Conservation (phyloP, 495 filamentous ascomycete species). For the Aeminium ludgeri region DNA sequence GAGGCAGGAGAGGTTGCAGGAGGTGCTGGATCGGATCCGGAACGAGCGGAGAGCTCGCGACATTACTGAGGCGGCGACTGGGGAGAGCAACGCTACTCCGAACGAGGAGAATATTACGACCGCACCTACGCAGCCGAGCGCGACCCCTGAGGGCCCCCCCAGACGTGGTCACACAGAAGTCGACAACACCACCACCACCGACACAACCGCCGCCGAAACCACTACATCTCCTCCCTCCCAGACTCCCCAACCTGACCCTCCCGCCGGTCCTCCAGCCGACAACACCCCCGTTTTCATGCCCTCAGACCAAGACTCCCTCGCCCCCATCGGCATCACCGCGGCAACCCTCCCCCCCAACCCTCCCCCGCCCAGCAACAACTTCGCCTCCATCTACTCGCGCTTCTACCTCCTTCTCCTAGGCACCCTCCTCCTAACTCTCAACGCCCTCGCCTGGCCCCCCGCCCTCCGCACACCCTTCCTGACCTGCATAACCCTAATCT, state of each 20-base stretch:
- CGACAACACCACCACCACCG: not conserved
- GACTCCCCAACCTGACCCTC: slow-evolving; percentile 30
- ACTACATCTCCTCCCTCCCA: slow-evolving; percentile 15
- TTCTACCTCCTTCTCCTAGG: slow-evolving; percentile 57
- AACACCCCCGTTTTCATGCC: slow-evolving; percentile 59
- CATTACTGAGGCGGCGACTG: no score
- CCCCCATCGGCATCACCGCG: slow-evolving; percentile 30
- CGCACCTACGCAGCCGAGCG: not conserved
- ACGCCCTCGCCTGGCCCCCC: slow-evolving; percentile 58
- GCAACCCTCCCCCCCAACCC: slow-evolving; percentile 7
- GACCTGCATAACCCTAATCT: slow-evolving; percentile 47
- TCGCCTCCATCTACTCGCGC: slow-evolving; percentile 61
- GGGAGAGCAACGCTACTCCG: no score
- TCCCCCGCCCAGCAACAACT: slow-evolving; percentile 22
- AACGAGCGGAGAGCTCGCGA: slow-evolving; percentile 2
- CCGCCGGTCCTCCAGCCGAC: no score
- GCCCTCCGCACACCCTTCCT: slow-evolving; percentile 52
- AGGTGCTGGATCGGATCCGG: slow-evolving; percentile 1
- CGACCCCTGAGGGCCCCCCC: no score
- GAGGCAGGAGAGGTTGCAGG: slow-evolving; percentile 9
- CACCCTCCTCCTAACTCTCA: slow-evolving; percentile 56
- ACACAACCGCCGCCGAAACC: not conserved
- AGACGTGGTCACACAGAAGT: no score
- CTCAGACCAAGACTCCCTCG: slow-evolving; percentile 64
- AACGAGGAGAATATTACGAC: no score